phyloP scores from a whole-genome alignment of 352 stramenopile species.

The Phytopythium sindhum region DNA sequence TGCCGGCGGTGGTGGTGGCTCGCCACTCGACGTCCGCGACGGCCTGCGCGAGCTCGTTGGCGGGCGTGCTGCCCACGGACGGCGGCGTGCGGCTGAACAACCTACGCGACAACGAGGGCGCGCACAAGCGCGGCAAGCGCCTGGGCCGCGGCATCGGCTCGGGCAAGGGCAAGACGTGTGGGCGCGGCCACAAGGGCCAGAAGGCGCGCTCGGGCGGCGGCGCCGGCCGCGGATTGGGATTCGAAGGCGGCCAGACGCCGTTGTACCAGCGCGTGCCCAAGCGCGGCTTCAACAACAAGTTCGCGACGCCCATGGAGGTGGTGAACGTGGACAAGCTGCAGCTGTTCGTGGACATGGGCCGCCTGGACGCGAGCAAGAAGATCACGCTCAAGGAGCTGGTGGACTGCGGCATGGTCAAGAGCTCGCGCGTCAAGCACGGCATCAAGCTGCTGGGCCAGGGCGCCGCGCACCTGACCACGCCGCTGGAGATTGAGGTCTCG shows the following conservation, averaged over 20 bases:
- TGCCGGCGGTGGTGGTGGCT: conserved; percentile 24
- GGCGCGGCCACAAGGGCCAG: conserved; percentile 97
- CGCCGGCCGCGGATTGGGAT: conserved; percentile 81
- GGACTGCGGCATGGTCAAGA: conserved; percentile 88
- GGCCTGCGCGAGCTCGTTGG: conserved; percentile 49
- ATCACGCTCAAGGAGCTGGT: conserved; percentile 94
- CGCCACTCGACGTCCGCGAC: conserved; percentile 18
- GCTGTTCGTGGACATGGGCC: conserved; percentile 96
- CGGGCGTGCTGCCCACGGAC: conserved; percentile 25
- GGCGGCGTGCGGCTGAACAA: conserved; percentile 81
- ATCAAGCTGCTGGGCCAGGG: conserved; percentile 94
- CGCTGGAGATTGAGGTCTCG: conserved; percentile 95
- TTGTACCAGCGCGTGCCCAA: conserved; percentile 97
- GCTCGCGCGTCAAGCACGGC: conserved; percentile 91
- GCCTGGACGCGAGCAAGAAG: conserved; percentile 86
- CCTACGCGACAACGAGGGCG: conserved; percentile 81
- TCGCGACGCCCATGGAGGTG: conserved; percentile 87
- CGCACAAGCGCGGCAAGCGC: conserved; percentile 88
- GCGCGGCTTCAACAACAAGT: conserved; percentile 97
- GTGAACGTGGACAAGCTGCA: conserved; percentile 95
- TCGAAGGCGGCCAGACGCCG: conserved; percentile 98
- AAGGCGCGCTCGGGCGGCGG: conserved; percentile 91
- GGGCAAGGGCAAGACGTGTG: conserved; percentile 94
- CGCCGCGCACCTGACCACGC: conserved; percentile 80
- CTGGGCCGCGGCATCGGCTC: conserved; percentile 91